phyloP scores from a whole-genome alignment of 2,329 filamentous ascomycete genomes.

The Alternaria incomplexa region DNA sequence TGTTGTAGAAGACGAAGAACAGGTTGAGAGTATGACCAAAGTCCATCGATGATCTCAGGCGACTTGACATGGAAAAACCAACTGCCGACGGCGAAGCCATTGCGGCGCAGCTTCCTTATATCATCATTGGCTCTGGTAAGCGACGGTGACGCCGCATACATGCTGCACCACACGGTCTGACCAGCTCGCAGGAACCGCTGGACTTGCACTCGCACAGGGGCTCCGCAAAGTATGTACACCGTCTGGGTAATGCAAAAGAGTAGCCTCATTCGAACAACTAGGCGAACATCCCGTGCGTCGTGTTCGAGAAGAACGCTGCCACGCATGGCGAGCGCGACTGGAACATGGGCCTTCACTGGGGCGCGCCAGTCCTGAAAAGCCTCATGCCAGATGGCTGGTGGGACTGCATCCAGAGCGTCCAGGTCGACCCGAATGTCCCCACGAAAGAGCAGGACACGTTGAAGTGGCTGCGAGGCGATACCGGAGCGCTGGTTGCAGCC shows the following conservation, averaged over 20 bases:
- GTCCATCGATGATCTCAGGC: not conserved
- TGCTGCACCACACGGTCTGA: slow-evolving; percentile 2
- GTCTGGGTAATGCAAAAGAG: not conserved
- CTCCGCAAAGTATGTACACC: slow-evolving; percentile 38
- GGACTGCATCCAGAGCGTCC: slow-evolving; percentile 56
- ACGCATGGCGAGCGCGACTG: slow-evolving; percentile 60
- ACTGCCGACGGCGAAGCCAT: not conserved
- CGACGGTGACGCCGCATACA: slow-evolving; percentile 8
- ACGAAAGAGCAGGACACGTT: slow-evolving; percentile 45
- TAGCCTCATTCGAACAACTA: slow-evolving; percentile 14
- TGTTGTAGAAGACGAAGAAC: not conserved
- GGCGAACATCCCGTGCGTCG: slow-evolving; percentile 52
- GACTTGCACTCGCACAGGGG: slow-evolving; percentile 47
- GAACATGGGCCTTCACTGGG: slow-evolving; percentile 71
- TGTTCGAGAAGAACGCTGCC: slow-evolving; percentile 63
- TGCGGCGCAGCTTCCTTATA: slow-evolving; percentile 20
- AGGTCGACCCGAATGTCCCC: slow-evolving; percentile 59
- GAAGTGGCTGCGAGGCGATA: slow-evolving; percentile 43
- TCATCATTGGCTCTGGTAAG: slow-evolving; percentile 44
- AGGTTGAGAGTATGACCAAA: not conserved
- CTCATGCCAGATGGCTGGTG: slow-evolving; percentile 61
- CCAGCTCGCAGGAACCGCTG: slow-evolving; percentile 37
- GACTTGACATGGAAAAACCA: slow-evolving; percentile 2
- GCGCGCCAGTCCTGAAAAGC: slow-evolving; percentile 58
- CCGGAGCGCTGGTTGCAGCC: slow-evolving; percentile 43